These are phyloP conservation scores for Blastocystis sp. DNA, from an alignment of 352 stramenopile genomes.

Conservation along the genomic window DNA sequence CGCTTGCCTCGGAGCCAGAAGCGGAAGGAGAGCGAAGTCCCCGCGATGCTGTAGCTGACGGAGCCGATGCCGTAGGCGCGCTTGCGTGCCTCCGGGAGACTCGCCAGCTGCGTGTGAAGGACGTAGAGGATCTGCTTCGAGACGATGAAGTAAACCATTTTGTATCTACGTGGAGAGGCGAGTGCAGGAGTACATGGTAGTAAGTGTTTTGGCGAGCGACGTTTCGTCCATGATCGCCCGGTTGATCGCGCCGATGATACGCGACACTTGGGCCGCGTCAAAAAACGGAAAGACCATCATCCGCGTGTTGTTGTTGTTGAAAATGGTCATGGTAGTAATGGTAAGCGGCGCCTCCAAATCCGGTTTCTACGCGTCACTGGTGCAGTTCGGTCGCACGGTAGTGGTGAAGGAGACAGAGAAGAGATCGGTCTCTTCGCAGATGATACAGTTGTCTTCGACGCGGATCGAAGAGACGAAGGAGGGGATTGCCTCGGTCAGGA, in stretches of 20 bases:
- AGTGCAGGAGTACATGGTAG: not conserved
- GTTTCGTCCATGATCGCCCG: not conserved
- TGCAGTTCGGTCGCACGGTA: not conserved
- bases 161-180: not conserved
- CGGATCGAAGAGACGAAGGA: not conserved
- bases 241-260: constrained; percentile 23
- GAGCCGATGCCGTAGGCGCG: not conserved
- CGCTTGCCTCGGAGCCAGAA: constrained; percentile 11
- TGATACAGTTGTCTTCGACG: not conserved
- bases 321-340: constrained; percentile 11
- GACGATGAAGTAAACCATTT: constrained; percentile 41
- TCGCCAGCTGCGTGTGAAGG: not conserved
- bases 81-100: not conserved
- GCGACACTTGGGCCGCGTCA: not conserved
- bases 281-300: constrained; percentile 39
- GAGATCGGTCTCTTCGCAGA: constrained; percentile 20
- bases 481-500: constrained; percentile 1
- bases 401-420: constrained; percentile 13
- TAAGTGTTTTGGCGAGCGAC: not conserved
- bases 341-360: constrained; percentile 9
- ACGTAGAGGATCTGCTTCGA: constrained; percentile 31
- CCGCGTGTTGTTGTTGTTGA: constrained; percentile 45
- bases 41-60: constrained; percentile 15
- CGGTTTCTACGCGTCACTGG: not conserved
- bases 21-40: not conserved